phyloP scores from a whole-genome alignment of 2,329 filamentous ascomycete genomes.

The Magnaporthiopsis rhizophila region DNA sequence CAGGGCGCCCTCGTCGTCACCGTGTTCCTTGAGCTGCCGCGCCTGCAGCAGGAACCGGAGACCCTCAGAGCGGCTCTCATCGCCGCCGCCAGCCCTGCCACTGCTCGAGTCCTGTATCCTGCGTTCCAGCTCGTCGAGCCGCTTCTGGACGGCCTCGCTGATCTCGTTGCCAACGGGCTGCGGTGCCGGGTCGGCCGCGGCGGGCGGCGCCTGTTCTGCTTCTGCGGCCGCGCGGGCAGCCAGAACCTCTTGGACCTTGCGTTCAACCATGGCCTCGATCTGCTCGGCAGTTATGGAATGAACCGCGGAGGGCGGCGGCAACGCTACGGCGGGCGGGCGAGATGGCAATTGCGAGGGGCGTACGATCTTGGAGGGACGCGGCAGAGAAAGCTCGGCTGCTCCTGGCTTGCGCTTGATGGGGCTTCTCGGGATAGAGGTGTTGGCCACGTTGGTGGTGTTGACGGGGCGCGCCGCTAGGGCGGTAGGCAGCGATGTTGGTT shows the following conservation, averaged over 20 bases:
- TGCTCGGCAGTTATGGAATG: conserved; percentile 57
- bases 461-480: conserved; percentile 14
- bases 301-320: conserved; percentile 12
- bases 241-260: conserved; percentile 82
- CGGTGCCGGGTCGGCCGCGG: conserved; percentile 18
- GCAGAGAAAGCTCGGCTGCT: conserved; percentile 15
- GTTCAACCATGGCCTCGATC: conserved; percentile 88
- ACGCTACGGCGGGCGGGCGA: conserved; percentile 13
- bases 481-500: conserved; percentile 17
- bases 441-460: conserved; percentile 17
- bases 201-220: conserved; percentile 23
- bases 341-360: conserved; percentile 20
- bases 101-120: conserved; percentile 60
- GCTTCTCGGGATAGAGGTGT: conserved; percentile 25
- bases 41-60: conserved; percentile 83
- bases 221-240: conserved; percentile 55
- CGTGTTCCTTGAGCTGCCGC: conserved; percentile 78
- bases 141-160: conserved; percentile 66
- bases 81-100: conserved; percentile 36
- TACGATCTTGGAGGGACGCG: conserved; percentile 37
- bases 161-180: conserved; percentile 34
- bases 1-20: conserved; percentile 70
- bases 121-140: conserved; percentile 76
- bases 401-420: conserved; percentile 33
- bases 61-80: conserved; percentile 72